A percentile compares a stretch with the other conserved stretches of the same genome.
Evolutionary conservation across 495 filamentous ascomycete species (phyloP).

Genomic region (Peziza echinospora): DNA sequence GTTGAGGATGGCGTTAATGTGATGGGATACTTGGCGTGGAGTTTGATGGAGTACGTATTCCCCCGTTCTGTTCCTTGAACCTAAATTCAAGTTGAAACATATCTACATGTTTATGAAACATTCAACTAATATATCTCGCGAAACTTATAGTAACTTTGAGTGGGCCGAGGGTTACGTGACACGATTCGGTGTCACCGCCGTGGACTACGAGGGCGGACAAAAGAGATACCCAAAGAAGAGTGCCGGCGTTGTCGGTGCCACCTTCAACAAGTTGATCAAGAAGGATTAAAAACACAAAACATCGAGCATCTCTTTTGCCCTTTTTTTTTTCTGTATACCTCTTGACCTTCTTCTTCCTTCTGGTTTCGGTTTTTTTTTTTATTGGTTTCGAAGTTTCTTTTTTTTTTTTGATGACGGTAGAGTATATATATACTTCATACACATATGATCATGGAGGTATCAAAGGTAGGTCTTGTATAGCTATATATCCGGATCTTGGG

Average conservation of each 20-base stretch:
- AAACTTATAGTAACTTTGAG: conserved; percentile 19
- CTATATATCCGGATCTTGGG: no score
- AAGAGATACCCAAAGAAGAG: conserved; percentile 30
- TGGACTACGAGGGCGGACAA: conserved; percentile 26
- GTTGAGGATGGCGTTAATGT: conserved; percentile 27
- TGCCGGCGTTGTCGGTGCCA: conserved; percentile 24
- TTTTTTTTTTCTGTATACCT: no score
- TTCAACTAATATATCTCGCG: no score
- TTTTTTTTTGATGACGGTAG: no score
- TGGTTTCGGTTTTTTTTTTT: no score
- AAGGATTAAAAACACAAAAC: conserved; percentile 10
- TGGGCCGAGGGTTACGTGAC: conserved; percentile 30
- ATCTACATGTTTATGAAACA: not conserved
- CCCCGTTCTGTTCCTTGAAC: no score
- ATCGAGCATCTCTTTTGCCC: no score
- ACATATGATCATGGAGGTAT: no score
- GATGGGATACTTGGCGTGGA: conserved; percentile 30
- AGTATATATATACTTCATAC: no score
- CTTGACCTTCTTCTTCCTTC: no score
- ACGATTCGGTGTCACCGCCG: conserved; percentile 25
- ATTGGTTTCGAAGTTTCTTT: no score
- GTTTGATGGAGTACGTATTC: conserved; percentile 28
- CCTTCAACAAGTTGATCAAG: conserved; percentile 25
- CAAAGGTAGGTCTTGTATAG: no score
- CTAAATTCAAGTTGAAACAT: not conserved